Conservation (phyloP, 2,329 filamentous ascomycete species). For the Teratosphaeria zuluensis region DNA sequence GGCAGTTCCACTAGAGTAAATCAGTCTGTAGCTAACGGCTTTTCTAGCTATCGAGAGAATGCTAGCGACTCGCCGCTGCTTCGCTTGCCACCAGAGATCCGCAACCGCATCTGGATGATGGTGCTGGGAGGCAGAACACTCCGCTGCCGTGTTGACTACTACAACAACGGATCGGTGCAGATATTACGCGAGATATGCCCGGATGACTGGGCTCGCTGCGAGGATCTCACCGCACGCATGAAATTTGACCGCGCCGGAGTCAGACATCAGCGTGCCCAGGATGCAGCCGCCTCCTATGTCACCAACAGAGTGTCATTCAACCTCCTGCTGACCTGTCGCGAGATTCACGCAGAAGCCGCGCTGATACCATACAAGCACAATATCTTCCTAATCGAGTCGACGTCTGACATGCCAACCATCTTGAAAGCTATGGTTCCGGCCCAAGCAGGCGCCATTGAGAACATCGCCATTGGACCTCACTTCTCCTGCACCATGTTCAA, state of each 20-base stretch:
- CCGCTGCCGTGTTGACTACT: too few species aligned
- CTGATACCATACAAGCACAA: slow-evolving; percentile 6
- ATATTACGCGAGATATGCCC: too few species aligned
- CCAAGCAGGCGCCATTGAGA: slow-evolving; percentile 3
- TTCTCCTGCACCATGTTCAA: too few species aligned
- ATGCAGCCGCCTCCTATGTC: too few species aligned
- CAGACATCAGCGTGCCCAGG: too few species aligned
- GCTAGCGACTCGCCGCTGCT: slow-evolving; percentile 5
- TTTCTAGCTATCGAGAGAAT: background rate
- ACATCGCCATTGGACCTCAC: too few species aligned
- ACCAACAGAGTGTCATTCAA: too few species aligned
- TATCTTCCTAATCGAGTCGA: slow-evolving; percentile 1
- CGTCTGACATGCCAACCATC: background rate
- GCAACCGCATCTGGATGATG: slow-evolving; percentile 5
- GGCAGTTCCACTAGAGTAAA: background rate
- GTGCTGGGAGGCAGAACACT: slow-evolving; percentile 4
- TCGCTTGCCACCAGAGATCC: slow-evolving; percentile 4
- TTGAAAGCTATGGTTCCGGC: background rate
- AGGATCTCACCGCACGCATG: too few species aligned
- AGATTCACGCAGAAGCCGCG: slow-evolving; percentile 6
- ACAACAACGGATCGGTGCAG: too few species aligned
- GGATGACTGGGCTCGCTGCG: too few species aligned
- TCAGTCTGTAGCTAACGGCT: background rate
- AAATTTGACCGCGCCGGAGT: too few species aligned
- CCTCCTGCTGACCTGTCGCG: slow-evolving; percentile 1